These are phyloP conservation scores for Plasmodium gaboni DNA, from an alignment of 169 alveolate genomes.

Conservation along the genomic window DNA sequence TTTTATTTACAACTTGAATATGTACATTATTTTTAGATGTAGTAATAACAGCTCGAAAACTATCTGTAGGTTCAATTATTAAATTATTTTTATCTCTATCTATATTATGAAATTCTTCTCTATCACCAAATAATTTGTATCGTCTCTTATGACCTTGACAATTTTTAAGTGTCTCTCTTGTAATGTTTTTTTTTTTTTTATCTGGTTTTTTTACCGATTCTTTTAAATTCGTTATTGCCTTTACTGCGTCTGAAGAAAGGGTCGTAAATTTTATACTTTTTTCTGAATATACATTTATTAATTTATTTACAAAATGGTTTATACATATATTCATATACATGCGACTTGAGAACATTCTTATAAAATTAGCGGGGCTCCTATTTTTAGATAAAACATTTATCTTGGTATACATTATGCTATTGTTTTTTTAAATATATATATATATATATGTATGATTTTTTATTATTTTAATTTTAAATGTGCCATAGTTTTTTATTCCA, in stretches of 20 bases:
- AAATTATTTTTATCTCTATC: constrained; percentile 88
- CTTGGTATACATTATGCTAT: background rate
- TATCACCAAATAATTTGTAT: constrained; percentile 69
- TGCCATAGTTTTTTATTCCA: too few relatives aligned
- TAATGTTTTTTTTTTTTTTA: constrained; percentile 72
- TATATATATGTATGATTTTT: too few relatives aligned
- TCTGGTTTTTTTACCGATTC: constrained; percentile 69
- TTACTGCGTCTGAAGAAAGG: constrained; percentile 71
- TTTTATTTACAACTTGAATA: constrained; percentile 87
- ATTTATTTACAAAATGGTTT: background rate
- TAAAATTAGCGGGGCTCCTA: background rate
- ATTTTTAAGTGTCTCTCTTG: constrained; percentile 75
- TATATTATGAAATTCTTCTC: constrained; percentile 89
- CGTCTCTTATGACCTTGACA: constrained; percentile 76
- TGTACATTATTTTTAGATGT: constrained; percentile 91
- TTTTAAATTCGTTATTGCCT: constrained; percentile 75
- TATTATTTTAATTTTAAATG: too few relatives aligned
- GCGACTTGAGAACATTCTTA: background rate
- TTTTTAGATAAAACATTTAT: constrained; percentile 7
- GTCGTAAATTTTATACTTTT: constrained; percentile 31
- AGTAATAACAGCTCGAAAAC: constrained; percentile 86
- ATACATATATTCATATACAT: background rate
- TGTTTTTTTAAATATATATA: background rate
- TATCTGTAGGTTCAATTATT: constrained; percentile 90
- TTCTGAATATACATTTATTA: constrained; percentile 8